Conservation (phyloP, 768 basidiomycete genomes). For the Suillus bovinus region DNA sequence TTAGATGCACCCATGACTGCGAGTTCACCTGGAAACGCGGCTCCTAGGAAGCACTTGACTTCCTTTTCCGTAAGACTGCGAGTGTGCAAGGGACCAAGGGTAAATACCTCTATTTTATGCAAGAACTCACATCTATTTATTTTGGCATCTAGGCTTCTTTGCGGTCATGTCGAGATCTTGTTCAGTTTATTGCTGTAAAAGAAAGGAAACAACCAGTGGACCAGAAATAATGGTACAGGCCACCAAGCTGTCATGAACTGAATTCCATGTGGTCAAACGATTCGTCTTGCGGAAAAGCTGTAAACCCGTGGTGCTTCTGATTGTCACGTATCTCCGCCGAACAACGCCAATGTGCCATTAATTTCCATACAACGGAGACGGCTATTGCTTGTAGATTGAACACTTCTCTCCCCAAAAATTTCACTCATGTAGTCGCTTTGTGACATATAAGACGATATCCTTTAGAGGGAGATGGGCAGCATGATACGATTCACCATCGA, state of each 20-base stretch:
- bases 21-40: conserved; percentile 5
- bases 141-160: not conserved
- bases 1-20: not conserved
- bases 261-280: not conserved
- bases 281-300: not conserved
- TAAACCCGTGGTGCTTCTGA: not conserved
- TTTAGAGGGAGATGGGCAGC: not conserved
- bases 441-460: not conserved
- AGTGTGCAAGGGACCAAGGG: not conserved
- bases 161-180: not conserved
- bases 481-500: not conserved
- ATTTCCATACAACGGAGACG: not conserved
- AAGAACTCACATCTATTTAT: not conserved
- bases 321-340: conserved; percentile 1
- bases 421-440: not conserved
- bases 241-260: not conserved
- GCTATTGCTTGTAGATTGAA: not conserved
- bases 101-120: not conserved
- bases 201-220: not conserved
- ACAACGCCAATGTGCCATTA: not conserved
- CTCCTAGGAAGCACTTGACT: conserved; percentile 3
- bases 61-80: conserved; percentile 2
- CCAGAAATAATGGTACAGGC: not conserved
- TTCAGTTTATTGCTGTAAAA: not conserved
- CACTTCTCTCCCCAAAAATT: not conserved